phyloP scores from a whole-genome alignment of 306 rosid species.

The Prunus kanzakura region DNA sequence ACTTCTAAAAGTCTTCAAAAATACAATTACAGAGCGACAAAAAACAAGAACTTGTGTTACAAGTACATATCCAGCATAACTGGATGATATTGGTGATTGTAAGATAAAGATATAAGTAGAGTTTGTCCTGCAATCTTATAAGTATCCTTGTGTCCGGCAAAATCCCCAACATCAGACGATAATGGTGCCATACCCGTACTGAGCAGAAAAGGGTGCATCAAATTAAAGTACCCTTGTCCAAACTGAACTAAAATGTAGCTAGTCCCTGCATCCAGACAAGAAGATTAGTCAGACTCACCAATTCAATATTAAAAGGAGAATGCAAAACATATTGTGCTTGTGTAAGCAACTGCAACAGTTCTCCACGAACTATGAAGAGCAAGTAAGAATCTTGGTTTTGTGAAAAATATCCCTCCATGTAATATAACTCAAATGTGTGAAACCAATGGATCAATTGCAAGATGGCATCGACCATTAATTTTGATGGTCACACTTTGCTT shows the following conservation, averaged over 20 bases:
- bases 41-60: background rate
- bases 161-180: background rate
- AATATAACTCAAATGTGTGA: background rate
- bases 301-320: background rate
- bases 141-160: background rate
- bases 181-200: background rate
- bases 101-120: background rate
- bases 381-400: background rate
- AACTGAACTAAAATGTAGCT: constrained; percentile 20
- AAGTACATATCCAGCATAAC: constrained; percentile 6
- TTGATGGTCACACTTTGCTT: too few species aligned
- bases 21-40: background rate
- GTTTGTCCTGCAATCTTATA: background rate
- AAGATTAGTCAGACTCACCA: background rate
- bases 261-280: constrained; percentile 57
- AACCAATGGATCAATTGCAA: background rate
- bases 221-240: background rate
- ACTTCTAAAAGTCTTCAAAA: constrained; percentile 10
- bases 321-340: background rate
- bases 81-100: background rate
- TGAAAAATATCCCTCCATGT: background rate
- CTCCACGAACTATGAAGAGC: background rate
- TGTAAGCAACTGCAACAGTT: background rate
- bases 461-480: background rate
- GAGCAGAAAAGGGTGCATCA: background rate